These are phyloP conservation scores for Chlamydomonas sp. DNA, from an alignment of 139 green algal genomes.

Conservation along the genomic window DNA sequence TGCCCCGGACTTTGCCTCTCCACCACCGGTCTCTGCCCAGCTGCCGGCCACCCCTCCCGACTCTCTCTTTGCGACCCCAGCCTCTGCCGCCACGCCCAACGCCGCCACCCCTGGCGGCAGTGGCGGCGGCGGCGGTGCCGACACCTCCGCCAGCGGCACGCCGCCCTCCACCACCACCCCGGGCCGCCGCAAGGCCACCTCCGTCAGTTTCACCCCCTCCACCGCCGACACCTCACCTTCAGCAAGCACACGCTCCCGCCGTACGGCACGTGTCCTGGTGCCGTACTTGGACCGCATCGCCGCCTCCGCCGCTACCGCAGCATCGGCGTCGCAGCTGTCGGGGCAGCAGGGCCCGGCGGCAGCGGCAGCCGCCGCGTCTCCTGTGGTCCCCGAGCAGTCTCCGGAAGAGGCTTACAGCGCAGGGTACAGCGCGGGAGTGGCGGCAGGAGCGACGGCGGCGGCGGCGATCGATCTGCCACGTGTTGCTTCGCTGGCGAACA, in stretches of 20 bases:
- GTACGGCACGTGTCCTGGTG: background rate
- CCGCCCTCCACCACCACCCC: too few relatives aligned
- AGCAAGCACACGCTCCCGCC: background rate
- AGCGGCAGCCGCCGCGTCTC: background rate
- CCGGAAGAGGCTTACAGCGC: constrained; percentile 6
- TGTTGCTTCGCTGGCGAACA: constrained; percentile 27
- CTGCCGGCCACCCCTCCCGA: too few relatives aligned
- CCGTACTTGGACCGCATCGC: constrained; percentile 26
- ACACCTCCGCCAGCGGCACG: too few relatives aligned
- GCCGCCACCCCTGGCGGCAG: too few relatives aligned
- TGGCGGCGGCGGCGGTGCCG: too few relatives aligned
- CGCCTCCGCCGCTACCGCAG: background rate
- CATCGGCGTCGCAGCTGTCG: background rate
- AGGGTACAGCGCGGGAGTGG: constrained; percentile 31
- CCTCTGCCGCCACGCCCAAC: too few relatives aligned
- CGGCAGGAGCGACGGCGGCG: constrained; percentile 2
- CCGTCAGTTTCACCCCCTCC: background rate
- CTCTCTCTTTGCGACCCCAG: too few relatives aligned
- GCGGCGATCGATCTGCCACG: constrained; percentile 22
- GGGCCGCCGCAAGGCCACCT: too few relatives aligned
- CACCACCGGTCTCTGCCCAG: too few relatives aligned
- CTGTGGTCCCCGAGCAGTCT: background rate
- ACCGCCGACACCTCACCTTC: background rate
- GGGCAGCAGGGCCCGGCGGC: background rate
- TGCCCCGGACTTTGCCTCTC: too few relatives aligned